Conservation (phyloP, 2,329 filamentous ascomycete species). For the Apiospora phragmitis region DNA sequence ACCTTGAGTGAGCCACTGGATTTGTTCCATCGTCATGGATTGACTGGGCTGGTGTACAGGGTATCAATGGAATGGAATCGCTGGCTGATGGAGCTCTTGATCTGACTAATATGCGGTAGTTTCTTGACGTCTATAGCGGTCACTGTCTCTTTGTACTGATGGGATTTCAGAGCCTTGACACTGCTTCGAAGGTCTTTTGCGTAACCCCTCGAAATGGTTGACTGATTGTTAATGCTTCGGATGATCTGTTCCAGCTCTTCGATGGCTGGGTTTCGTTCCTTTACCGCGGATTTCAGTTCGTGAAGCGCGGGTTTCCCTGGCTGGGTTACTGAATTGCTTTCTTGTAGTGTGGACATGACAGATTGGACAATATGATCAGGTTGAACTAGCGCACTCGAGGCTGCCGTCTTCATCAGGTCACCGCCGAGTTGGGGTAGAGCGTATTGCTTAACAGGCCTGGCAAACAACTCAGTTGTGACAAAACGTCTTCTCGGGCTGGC, state of each 20-base stretch:
- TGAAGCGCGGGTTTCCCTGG: background rate
- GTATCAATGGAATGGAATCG: conserved; percentile 14
- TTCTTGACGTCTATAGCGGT: background rate
- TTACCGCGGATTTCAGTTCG: background rate
- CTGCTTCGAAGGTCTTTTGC: conserved; percentile 30
- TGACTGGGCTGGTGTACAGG: conserved; percentile 12
- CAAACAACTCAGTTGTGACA: background rate
- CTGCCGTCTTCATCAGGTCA: background rate
- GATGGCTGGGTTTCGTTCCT: background rate
- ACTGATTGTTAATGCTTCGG: conserved; percentile 26
- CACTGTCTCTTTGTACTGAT: background rate
- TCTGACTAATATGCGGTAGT: background rate
- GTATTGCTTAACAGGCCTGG: background rate
- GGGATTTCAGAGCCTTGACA: conserved; percentile 22
- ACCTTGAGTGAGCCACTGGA: conserved; percentile 42
- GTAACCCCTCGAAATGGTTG: conserved; percentile 38
- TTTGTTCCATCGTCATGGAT: conserved; percentile 19
- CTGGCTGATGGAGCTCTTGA: conserved; percentile 6
- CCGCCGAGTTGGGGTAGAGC: background rate
- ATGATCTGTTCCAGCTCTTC: conserved; percentile 35
- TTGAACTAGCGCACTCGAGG: background rate
- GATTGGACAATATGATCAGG: background rate
- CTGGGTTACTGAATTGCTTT: background rate
- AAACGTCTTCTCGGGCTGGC: background rate
- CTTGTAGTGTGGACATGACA: no score